Evolutionary conservation across 441 rosid species (phyloP), one percentile per base, ranked within the genome.

Genomic region (Macaranga tanarius): DNA sequence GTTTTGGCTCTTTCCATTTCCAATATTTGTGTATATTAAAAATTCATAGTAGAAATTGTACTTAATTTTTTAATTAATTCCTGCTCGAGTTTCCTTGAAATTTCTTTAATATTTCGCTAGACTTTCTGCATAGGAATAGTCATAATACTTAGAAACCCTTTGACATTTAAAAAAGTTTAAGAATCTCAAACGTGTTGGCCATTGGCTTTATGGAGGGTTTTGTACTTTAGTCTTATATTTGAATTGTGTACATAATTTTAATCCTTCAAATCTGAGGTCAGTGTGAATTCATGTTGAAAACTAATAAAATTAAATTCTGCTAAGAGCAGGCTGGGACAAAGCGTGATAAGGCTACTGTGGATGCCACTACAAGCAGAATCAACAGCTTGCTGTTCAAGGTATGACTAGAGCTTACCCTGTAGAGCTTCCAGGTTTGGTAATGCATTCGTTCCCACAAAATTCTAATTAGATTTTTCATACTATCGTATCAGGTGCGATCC

Each of bases 301-400:
- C 80, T 76, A 76, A 74, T 70, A 25, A 58, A 70, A 22, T 50
- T 26, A 68, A 73, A 51, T 76, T 45, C 31, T 71, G 2, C 40
- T 59, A 73, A 51, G 78, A 74, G 71, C 88, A 95, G 98, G 91
- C 78, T n/a, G 97, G 97, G 71, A 87, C 89, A 22, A 91, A 89
- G 71, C 90, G 98, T 50, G 99, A 95, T 57, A 84, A 87, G 86
- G 62, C 80, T 69, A 89, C 96, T 0, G 65, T 95, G 76, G 92
- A 91, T 65, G 85, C 80, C 40, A 47, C 96, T 13, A 95, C 98
- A 58, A 81, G 86, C 72, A 83, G 95, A 82, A 85, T 95, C 73
- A 95, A 95, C 75, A 83, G 84, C 78, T 80, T 95, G 76, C 86
- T 95, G 42, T 88, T 82, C 65, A 95, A 92, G 96, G 99, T 95